phyloP scores from a whole-genome alignment of 352 stramenopile species.

The Phytophthora sojae region DNA sequence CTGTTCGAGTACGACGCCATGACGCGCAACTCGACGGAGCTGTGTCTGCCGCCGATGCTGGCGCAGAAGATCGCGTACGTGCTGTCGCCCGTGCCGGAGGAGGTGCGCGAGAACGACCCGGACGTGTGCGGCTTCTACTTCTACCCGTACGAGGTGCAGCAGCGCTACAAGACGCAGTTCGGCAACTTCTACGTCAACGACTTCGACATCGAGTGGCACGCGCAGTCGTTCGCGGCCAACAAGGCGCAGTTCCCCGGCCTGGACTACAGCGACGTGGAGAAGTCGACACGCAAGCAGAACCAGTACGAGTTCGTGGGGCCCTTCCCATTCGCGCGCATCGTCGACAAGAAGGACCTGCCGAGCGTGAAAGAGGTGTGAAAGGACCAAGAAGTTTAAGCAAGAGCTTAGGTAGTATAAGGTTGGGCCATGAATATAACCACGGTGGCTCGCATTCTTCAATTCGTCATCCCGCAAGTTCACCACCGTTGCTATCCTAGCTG shows the following conservation, averaged over 20 bases:
- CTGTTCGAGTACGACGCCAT: constrained; percentile 71
- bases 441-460: too few species aligned
- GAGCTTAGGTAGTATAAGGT: too few species aligned
- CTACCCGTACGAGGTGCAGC: constrained; percentile 74
- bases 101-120: constrained; percentile 64
- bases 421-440: too few species aligned
- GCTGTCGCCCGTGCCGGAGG: constrained; percentile 57
- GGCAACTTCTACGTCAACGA: constrained; percentile 79
- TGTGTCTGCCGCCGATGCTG: constrained; percentile 71
- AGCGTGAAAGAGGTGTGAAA: constrained; percentile 24
- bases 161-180: constrained; percentile 63
- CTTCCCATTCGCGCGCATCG: constrained; percentile 72
- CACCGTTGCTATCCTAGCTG: too few species aligned
- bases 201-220: constrained; percentile 72
- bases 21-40: constrained; percentile 54
- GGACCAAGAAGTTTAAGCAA: neutral
- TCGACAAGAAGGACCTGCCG: constrained; percentile 50
- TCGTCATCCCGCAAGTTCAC: too few species aligned
- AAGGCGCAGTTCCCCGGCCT: constrained; percentile 51
- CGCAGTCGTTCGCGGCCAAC: constrained; percentile 74
- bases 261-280: constrained; percentile 68
- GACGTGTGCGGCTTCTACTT: constrained; percentile 82
- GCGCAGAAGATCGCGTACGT: constrained; percentile 67
- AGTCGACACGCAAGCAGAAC: constrained; percentile 73
- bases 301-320: constrained; percentile 70